These are phyloP conservation scores for Suillus cothurnatus DNA, from an alignment of 768 basidiomycete genomes.

Conservation along the genomic window DNA sequence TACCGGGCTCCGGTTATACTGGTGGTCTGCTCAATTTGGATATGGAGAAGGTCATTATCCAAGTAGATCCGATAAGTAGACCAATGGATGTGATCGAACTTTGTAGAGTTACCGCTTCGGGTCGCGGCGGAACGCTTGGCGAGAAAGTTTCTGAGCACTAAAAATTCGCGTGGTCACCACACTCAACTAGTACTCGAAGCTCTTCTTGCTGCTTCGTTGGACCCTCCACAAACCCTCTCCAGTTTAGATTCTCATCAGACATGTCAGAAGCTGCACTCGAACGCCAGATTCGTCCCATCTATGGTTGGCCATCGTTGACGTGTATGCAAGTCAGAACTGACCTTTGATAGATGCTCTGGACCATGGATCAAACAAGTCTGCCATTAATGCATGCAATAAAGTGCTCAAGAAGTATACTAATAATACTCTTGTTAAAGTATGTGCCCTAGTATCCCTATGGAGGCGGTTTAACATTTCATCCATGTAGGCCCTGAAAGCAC, in stretches of 20 bases:
- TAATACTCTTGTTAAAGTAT: conserved; percentile 70
- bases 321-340: conserved; percentile 6
- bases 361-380: conserved; percentile 84
- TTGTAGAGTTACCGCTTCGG: conserved; percentile 20
- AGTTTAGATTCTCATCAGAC: conserved; percentile 12
- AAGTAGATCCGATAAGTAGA: no score
- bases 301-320: conserved; percentile 52
- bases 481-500: conserved; percentile 77
- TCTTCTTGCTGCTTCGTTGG: conserved; percentile 10
- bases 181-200: conserved; percentile 7
- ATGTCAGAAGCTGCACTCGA: conserved; percentile 67
- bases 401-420: conserved; percentile 83
- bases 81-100: not conserved
- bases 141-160: conserved; percentile 18
- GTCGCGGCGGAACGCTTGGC: conserved; percentile 29
- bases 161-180: conserved; percentile 27
- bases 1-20: no score
- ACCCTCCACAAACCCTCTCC: conserved; percentile 6
- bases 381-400: conserved; percentile 84
- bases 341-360: conserved; percentile 72
- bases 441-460: not conserved
- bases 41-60: no score
- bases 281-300: conserved; percentile 84
- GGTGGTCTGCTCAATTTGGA: no score
- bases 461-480: conserved; percentile 17